These are phyloP conservation scores for Capsella bursapastoris DNA, from an alignment of 345 rosid species.

Conservation along the genomic window DNA sequence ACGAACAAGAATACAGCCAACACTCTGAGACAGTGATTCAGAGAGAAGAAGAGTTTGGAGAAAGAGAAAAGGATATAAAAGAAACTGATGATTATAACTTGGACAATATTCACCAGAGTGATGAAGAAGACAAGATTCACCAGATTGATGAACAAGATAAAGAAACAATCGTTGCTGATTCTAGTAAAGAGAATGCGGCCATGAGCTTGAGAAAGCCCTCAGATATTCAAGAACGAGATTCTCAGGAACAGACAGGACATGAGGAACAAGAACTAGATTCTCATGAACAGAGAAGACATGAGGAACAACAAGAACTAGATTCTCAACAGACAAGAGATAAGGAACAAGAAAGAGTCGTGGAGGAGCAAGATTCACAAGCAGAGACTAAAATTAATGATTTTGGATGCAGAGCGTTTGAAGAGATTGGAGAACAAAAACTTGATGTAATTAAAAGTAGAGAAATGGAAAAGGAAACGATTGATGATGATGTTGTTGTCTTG, in stretches of 20 bases:
- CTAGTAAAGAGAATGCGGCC: slow-evolving; percentile 10
- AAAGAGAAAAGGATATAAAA: slow-evolving; percentile 9
- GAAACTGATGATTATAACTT: background rate
- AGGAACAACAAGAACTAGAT: slow-evolving; percentile 16
- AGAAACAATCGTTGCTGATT: background rate
- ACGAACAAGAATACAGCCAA: too few relatives aligned
- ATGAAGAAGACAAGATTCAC: slow-evolving; percentile 20
- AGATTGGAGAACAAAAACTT: slow-evolving; percentile 17
- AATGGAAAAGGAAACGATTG: background rate
- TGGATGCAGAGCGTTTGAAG: slow-evolving; percentile 19
- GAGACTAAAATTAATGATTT: background rate
- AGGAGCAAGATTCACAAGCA: slow-evolving; percentile 7
- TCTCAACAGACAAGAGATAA: background rate
- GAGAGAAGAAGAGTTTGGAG: slow-evolving; percentile 10
- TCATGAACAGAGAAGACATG: background rate
- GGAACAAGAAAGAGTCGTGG: slow-evolving; percentile 12
- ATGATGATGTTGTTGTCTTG: slow-evolving; percentile 18
- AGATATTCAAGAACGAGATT: background rate
- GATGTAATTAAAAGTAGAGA: slow-evolving; percentile 17
- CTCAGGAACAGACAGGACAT: background rate
- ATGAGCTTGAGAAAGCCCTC: slow-evolving; percentile 1
- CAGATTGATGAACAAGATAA: slow-evolving; percentile 29
- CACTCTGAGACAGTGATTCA: background rate
- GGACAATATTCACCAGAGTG: slow-evolving; percentile 10
- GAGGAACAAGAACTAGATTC: slow-evolving; percentile 17